Evolutionary conservation across 1,284 basidiomycete genomes (phyloP).

Genomic region (Fistulinella staudtii): DNA sequence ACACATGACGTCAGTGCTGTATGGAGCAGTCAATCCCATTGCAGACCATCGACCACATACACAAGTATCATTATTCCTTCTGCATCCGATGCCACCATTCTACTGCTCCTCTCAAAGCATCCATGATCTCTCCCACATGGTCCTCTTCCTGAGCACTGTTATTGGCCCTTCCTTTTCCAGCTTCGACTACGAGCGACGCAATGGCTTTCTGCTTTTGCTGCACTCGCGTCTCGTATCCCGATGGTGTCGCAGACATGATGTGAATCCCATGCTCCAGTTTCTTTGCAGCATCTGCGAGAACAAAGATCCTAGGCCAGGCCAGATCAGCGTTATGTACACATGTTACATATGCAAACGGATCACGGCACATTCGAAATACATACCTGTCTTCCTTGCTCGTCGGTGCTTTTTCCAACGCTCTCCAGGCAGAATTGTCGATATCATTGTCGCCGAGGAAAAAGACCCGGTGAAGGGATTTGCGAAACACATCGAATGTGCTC

Average conservation of each 20-base stretch:
- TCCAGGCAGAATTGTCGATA: no score
- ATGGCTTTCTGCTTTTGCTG: constrained; percentile 11
- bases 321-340: not conserved
- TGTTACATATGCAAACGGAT: no score
- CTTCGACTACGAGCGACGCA: constrained; percentile 1
- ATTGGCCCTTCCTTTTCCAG: not conserved
- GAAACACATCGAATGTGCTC: constrained; percentile 29
- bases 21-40: no score
- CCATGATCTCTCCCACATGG: constrained; percentile 14
- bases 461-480: constrained; percentile 32
- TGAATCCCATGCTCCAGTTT: constrained; percentile 24
- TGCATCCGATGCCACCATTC: constrained; percentile 19
- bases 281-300: constrained; percentile 26
- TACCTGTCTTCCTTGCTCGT: constrained; percentile 20
- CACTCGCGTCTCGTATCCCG: constrained; percentile 20
- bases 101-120: constrained; percentile 9
- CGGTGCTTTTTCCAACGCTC: constrained; percentile 12
- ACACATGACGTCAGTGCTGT: no score
- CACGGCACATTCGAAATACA: not conserved
- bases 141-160: not conserved
- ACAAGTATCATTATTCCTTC: not conserved
- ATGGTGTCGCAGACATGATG: constrained; percentile 29
- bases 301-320: constrained; percentile 11
- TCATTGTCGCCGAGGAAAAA: constrained; percentile 27
- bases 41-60: no score